phyloP scores from a whole-genome alignment of 345 rosid species.

The Leavenworthia alabamica region DNA sequence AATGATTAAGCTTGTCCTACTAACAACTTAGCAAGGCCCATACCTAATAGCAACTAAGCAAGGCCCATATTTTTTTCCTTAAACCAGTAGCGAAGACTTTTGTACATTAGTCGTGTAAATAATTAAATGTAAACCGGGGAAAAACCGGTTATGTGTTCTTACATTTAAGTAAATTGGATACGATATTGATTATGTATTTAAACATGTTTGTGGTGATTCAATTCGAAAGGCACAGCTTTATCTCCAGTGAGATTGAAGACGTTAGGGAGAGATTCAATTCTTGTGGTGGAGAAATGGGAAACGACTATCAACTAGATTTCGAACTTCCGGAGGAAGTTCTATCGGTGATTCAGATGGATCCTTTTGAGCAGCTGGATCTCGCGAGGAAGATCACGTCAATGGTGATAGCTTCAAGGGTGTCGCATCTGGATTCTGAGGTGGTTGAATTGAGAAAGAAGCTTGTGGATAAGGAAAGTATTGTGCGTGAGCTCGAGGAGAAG shows the following conservation, averaged over 20 bases:
- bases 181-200: not conserved
- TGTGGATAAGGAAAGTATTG: slow-evolving; percentile 56
- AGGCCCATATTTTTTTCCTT: no score
- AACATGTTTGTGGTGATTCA: slow-evolving; percentile 15
- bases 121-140: slow-evolving; percentile 8
- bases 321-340: slow-evolving; percentile 61
- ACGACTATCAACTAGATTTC: slow-evolving; percentile 52
- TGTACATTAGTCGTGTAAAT: not conserved
- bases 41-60: no score
- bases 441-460: slow-evolving; percentile 47
- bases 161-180: slow-evolving; percentile 8
- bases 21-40: no score
- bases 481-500: slow-evolving; percentile 63
- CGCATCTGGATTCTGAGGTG: slow-evolving; percentile 68
- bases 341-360: slow-evolving; percentile 80
- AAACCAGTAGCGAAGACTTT: no score
- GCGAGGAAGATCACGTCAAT: slow-evolving; percentile 94
- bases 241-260: not conserved
- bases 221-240: not conserved
- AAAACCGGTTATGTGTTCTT: slow-evolving; percentile 9
- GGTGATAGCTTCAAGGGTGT: slow-evolving; percentile 90
- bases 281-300: slow-evolving; percentile 32
- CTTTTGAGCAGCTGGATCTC: slow-evolving; percentile 92
- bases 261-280: slow-evolving; percentile 5
- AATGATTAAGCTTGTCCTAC: no score